These are phyloP conservation scores for Penicillium diatomitis DNA, from an alignment of 495 filamentous ascomycete genomes.

Conservation along the genomic window DNA sequence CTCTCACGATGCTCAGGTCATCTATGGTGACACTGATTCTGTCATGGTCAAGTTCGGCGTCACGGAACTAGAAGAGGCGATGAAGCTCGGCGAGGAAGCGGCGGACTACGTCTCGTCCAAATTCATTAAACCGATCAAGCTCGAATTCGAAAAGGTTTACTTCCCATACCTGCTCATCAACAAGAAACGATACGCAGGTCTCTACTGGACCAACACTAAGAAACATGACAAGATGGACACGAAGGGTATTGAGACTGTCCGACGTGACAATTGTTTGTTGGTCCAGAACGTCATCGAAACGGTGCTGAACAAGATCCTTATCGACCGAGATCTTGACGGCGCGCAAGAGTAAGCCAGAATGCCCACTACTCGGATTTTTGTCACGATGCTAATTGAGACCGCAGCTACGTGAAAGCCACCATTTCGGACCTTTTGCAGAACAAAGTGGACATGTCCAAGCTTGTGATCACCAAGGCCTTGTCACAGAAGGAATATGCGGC, in stretches of 20 bases:
- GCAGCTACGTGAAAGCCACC: slow-evolving; percentile 89
- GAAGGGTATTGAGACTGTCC: slow-evolving; percentile 97
- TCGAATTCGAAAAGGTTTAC: slow-evolving; percentile 99
- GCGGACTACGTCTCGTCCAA: slow-evolving; percentile 79
- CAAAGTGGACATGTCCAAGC: slow-evolving; percentile 96
- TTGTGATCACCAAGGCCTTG: slow-evolving; percentile 97
- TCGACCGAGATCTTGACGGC: slow-evolving; percentile 78
- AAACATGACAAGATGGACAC: slow-evolving; percentile 99
- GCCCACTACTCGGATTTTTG: background rate
- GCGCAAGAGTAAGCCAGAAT: slow-evolving; percentile 73
- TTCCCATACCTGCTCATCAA: slow-evolving; percentile 98
- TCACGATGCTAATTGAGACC: slow-evolving; percentile 8
- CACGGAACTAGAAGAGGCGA: slow-evolving; percentile 69
- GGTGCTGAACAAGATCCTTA: slow-evolving; percentile 87
- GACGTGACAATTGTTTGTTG: slow-evolving; percentile 89
- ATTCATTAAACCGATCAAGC: slow-evolving; percentile 92
- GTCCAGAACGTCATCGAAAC: slow-evolving; percentile 98
- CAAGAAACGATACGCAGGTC: slow-evolving; percentile 96
- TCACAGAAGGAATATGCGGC: slow-evolving; percentile 73
- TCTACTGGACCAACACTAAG: slow-evolving; percentile 93
- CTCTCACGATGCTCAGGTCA: slow-evolving; percentile 85
- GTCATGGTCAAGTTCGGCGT: slow-evolving; percentile 99
- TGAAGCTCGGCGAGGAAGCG: slow-evolving; percentile 92
- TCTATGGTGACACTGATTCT: slow-evolving; percentile 98
- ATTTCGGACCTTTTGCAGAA: slow-evolving; percentile 95